Conservation (phyloP, 495 filamentous ascomycete species). For the Aspergillus sclerotiicarbonarius region DNA sequence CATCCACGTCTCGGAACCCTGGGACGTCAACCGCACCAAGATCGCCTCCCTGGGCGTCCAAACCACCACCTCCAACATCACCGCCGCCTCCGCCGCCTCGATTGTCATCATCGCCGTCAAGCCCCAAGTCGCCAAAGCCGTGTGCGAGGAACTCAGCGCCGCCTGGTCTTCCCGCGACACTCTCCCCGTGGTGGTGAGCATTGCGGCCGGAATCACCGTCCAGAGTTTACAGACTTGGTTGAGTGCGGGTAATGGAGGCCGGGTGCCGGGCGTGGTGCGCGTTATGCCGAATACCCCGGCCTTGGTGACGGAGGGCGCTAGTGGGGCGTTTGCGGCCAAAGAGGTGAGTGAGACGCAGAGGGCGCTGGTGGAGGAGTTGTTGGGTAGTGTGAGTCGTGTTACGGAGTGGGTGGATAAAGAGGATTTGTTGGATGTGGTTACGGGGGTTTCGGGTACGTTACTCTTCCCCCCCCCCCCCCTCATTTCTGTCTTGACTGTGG, state of each 20-base stretch:
- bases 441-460: slow-evolving; percentile 39
- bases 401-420: slow-evolving; percentile 44
- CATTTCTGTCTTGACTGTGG: background rate
- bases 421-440: slow-evolving; percentile 41
- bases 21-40: slow-evolving; percentile 81
- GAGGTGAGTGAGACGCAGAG: slow-evolving; percentile 35
- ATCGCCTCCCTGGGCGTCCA: slow-evolving; percentile 85
- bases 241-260: slow-evolving; percentile 22
- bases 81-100: slow-evolving; percentile 89
- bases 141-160: slow-evolving; percentile 88
- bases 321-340: slow-evolving; percentile 29
- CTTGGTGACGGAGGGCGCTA: slow-evolving; percentile 38
- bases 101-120: slow-evolving; percentile 78
- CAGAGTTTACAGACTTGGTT: slow-evolving; percentile 35
- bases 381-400: slow-evolving; percentile 38
- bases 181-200: slow-evolving; percentile 44
- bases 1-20: slow-evolving; percentile 71
- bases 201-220: slow-evolving; percentile 42
- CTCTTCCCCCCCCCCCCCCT: background rate
- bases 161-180: slow-evolving; percentile 74
- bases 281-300: slow-evolving; percentile 47
- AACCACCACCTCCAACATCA: slow-evolving; percentile 78
- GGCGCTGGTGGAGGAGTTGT: slow-evolving; percentile 33
- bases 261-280: slow-evolving; percentile 31
- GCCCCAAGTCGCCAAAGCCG: slow-evolving; percentile 74